Conservation (phyloP, 805 yeast genomes). For the Kregervanrija fluxuum region DNA sequence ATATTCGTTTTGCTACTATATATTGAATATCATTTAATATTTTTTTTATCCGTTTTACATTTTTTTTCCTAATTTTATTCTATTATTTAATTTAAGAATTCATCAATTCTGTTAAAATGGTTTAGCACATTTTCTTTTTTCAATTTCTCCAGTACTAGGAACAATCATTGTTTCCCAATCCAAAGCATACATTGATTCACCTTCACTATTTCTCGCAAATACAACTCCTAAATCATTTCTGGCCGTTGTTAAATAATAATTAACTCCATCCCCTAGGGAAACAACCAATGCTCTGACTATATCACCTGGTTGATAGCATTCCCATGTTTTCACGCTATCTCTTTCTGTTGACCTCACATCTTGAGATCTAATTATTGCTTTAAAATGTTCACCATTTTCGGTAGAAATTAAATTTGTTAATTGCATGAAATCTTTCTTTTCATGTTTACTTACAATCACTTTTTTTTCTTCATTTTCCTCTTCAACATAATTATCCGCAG, state of each 20-base stretch:
- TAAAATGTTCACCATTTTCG: slow-evolving; percentile 83
- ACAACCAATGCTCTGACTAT: slow-evolving; percentile 74
- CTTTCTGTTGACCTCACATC: slow-evolving; percentile 89
- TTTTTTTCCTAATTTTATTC: neutral
- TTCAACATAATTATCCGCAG: slow-evolving; percentile 6
- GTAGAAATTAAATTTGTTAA: slow-evolving; percentile 38
- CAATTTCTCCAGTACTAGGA: slow-evolving; percentile 65
- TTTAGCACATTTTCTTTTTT: slow-evolving; percentile 85
- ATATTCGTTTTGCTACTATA: neutral
- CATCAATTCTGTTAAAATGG: slow-evolving; percentile 43
- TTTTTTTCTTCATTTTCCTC: neutral
- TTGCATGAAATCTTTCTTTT: slow-evolving; percentile 7
- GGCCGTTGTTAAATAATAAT: slow-evolving; percentile 85
- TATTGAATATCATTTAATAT: neutral
- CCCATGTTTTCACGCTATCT: slow-evolving; percentile 73
- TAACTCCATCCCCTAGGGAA: slow-evolving; percentile 92
- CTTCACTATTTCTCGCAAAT: slow-evolving; percentile 66
- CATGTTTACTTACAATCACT: slow-evolving; percentile 1
- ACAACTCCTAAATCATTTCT: slow-evolving; percentile 90
- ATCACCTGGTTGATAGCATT: slow-evolving; percentile 87
- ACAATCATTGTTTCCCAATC: slow-evolving; percentile 96
- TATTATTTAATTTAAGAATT: neutral
- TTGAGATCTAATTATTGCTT: slow-evolving; percentile 77
- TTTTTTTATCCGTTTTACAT: neutral
- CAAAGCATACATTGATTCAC: slow-evolving; percentile 70